Evolutionary conservation across 305 asterid species (phyloP).

Genomic region (Fraxinus greggii): DNA sequence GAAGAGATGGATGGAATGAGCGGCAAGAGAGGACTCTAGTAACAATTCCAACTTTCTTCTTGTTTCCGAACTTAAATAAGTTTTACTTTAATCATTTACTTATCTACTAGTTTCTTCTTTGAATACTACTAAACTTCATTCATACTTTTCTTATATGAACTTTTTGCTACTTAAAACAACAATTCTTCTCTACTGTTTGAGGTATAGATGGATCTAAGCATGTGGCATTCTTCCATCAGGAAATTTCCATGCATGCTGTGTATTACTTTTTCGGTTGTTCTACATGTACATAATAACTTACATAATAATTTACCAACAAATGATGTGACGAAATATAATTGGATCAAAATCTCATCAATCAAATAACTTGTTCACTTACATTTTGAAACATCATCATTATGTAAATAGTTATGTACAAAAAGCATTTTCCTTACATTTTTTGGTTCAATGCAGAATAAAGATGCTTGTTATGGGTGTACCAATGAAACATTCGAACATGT

Average conservation of each 20-base stretch:
- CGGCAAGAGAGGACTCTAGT: neutral
- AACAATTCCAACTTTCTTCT: neutral
- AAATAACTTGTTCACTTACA: neutral
- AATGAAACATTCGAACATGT: neutral
- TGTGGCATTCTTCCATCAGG: neutral
- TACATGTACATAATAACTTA: neutral
- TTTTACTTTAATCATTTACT: neutral
- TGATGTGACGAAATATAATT: neutral
- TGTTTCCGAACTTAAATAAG: neutral
- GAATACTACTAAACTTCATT: neutral
- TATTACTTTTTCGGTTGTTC: neutral
- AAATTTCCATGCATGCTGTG: neutral
- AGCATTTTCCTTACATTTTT: neutral
- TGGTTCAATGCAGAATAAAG: neutral
- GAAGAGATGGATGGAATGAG: neutral
- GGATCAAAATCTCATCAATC: neutral
- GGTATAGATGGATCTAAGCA: neutral
- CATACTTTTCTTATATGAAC: neutral
- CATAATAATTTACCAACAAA: neutral
- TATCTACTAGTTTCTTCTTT: neutral
- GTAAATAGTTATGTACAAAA: neutral
- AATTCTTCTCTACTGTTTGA: neutral
- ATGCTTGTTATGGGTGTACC: neutral
- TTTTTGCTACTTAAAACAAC: neutral
- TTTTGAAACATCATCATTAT: neutral